A percentile compares a stretch with the other conserved stretches of the same genome.
Conservation (phyloP, 352 stramenopile genomes). For the Globisporangium middletonii region DNA sequence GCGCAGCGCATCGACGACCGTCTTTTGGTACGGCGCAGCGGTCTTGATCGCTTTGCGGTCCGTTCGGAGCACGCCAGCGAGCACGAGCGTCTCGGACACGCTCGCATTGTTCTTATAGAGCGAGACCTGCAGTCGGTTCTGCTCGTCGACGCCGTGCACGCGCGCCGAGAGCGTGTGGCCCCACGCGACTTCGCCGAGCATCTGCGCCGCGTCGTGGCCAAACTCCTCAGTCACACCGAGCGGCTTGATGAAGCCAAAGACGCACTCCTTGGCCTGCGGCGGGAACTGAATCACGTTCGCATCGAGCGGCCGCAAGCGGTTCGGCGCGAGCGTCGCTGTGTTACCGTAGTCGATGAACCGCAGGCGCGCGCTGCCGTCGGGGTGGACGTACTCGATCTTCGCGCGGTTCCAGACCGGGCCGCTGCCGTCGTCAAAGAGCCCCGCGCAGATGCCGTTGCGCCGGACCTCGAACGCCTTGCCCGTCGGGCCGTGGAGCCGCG, state of each 20-base stretch:
- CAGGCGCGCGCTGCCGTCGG: slow-evolving; percentile 65
- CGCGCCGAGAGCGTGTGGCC: slow-evolving; percentile 85
- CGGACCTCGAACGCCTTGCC: slow-evolving; percentile 90
- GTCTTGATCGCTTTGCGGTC: slow-evolving; percentile 76
- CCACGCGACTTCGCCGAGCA: slow-evolving; percentile 89
- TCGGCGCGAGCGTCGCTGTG: slow-evolving; percentile 74
- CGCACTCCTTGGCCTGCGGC: slow-evolving; percentile 81
- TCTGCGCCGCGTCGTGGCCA: slow-evolving; percentile 87
- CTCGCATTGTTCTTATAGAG: slow-evolving; percentile 78
- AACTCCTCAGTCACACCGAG: slow-evolving; percentile 88
- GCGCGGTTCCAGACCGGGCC: slow-evolving; percentile 93
- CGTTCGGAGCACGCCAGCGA: slow-evolving; percentile 83
- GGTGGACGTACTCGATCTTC: slow-evolving; percentile 79
- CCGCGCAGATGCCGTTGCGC: slow-evolving; percentile 87
- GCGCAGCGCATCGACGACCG: slow-evolving; percentile 86
- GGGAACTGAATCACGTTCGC: slow-evolving; percentile 86
- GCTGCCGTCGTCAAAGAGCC: slow-evolving; percentile 94
- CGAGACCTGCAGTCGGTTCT: slow-evolving; percentile 64
- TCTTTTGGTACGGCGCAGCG: slow-evolving; percentile 61
- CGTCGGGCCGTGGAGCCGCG: slow-evolving; percentile 76
- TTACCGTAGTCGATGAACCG: slow-evolving; percentile 97
- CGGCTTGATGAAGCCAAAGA: slow-evolving; percentile 84
- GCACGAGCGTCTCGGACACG: slow-evolving; percentile 88
- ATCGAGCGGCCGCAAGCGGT: slow-evolving; percentile 88
- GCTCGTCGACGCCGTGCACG: slow-evolving; percentile 66